These are phyloP conservation scores for Rauvolfia tetraphylla DNA, from an alignment of 257 asterid genomes.

Conservation along the genomic window DNA sequence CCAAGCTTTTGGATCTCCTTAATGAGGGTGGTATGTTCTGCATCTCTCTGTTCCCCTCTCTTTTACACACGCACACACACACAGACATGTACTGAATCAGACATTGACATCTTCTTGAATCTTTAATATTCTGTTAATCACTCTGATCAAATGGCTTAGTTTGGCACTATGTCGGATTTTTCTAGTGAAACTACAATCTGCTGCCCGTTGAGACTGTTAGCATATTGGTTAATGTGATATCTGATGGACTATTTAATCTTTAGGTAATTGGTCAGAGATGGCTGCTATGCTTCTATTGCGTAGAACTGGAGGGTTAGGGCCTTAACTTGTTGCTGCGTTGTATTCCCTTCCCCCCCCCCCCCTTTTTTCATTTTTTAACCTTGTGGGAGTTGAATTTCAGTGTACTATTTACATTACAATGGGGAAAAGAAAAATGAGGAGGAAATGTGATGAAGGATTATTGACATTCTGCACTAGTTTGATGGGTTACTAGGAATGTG, in stretches of 20 bases:
- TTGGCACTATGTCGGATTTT: neutral
- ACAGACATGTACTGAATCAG: no score
- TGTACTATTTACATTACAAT: no score
- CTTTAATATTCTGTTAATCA: neutral
- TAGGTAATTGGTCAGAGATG: neutral
- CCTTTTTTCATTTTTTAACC: neutral
- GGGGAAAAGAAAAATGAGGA: no score
- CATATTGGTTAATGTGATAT: neutral
- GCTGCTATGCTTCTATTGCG: no score
- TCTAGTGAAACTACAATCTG: no score
- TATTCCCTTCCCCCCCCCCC: neutral
- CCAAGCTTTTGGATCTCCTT: conserved; percentile 86
- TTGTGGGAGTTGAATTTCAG: neutral
- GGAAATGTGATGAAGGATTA: no score
- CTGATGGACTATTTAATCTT: neutral
- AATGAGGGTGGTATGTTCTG: conserved; percentile 77
- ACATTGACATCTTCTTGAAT: neutral
- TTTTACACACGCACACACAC: no score
- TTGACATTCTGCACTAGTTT: neutral
- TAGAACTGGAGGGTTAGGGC: neutral
- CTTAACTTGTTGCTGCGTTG: neutral
- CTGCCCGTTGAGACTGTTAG: no score
- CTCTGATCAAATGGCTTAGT: neutral
- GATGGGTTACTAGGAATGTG: neutral
- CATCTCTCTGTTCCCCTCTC: neutral